Evolutionary conservation across 2,329 filamentous ascomycete species (phyloP), one percentile per base, ranked within the genome.

Genomic region (Epichloe glyceriae): DNA sequence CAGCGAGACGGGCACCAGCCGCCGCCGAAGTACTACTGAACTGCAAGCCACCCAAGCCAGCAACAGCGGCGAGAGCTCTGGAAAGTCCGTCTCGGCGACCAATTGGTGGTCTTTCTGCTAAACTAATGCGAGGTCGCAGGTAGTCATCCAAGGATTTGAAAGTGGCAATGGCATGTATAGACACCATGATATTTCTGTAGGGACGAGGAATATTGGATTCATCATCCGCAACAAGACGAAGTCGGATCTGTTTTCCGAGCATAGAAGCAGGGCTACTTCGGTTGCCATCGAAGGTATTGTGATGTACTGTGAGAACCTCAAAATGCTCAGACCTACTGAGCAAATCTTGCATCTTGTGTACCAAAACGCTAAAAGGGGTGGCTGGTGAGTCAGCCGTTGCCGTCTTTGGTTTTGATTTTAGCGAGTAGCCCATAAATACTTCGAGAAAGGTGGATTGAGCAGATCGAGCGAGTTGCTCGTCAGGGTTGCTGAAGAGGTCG

Each of bases 101-200:
- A 10, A 72, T 73, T 42, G 83, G 76, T 12, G 65, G 63, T 17
- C 87, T 80, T 55, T 95, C 89, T 3, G 86, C 82, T 14, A 93
- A 66, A 60, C 76, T 88, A 53, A 98, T 95, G 54, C 91, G 80
- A 7, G 93, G 93, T 38, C 93, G 83, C 42, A 98, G 75, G 65
- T 97, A 98, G 64, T 98, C 93, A 62, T 97, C 93, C 22, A 98
- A 72, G 0, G 91, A 87, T 66, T 96, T 97, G 73, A 98, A 97
- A 0, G 90, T 97, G 2, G 93, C 91, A 61, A 98, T 97, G 15
- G 93, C 93, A 65, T 98, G 93, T 52, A 98, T 98, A 0, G 89
- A 95, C 1, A 98, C 93, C 85, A 96, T 96, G 55, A 98, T 94
- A 58, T 91, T 95, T 20, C 87, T 80, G 63, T 95, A 97, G 0